Percentiles rank a stretch among this genome's conserved stretches.
These are phyloP conservation scores for Nicotiana undulata DNA, from an alignment of 257 asterid species.

Conservation along the genomic window DNA sequence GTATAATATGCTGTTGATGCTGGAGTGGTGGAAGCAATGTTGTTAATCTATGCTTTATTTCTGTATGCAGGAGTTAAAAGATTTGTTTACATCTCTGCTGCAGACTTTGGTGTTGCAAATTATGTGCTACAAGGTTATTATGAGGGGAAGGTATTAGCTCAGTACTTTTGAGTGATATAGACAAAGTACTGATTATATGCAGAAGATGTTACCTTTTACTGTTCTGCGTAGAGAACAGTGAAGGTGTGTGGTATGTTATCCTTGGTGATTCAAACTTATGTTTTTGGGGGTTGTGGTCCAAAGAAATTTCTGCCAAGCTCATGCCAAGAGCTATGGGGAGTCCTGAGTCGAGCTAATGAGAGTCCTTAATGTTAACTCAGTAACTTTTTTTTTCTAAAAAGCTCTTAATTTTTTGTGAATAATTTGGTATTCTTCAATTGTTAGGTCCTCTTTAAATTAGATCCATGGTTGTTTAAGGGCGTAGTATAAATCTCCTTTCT, in stretches of 20 bases:
- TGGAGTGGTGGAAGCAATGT: background rate
- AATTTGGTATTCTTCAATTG: background rate
- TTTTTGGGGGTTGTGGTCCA: background rate
- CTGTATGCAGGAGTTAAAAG: conserved; percentile 19
- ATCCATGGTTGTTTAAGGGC: background rate
- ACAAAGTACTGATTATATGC: background rate
- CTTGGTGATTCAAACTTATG: background rate
- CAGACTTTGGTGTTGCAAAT: conserved; percentile 19
- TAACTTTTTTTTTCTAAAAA: background rate
- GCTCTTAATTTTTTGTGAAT: background rate
- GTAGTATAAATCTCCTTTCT: background rate
- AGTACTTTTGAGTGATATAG: background rate
- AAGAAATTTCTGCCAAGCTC: background rate
- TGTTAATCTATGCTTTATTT: background rate
- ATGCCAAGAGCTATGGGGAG: background rate
- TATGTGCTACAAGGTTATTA: conserved; percentile 19
- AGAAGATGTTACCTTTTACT: background rate
- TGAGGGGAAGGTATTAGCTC: conserved; percentile 17
- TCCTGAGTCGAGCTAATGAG: background rate
- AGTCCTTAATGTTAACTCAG: background rate
- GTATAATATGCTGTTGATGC: background rate
- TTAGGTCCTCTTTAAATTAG: background rate
- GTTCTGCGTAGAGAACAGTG: background rate
- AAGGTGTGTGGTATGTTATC: background rate
- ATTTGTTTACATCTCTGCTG: conserved; percentile 23